Percentiles rank a stretch among this genome's conserved stretches.
phyloP scores from a whole-genome alignment of 2,329 filamentous ascomycete genomes.

The Fusarium duplospermum region DNA sequence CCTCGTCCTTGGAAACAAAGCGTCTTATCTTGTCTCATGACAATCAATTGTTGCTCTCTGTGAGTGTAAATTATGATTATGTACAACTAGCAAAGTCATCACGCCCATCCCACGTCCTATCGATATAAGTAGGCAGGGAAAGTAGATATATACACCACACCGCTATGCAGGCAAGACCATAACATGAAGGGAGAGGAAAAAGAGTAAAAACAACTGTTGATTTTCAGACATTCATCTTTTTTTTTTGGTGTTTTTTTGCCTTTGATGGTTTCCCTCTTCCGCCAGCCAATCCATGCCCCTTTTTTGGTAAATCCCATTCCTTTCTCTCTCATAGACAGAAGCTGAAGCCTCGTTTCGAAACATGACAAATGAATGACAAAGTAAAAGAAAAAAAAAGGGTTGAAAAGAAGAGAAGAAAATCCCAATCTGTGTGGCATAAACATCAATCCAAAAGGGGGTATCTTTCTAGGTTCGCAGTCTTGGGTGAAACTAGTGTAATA shows the following conservation, averaged over 20 bases:
- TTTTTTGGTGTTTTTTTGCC: constrained; percentile 8
- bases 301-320: constrained; percentile 9
- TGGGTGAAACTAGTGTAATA: constrained; percentile 43
- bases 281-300: constrained; percentile 7
- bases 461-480: constrained; percentile 55
- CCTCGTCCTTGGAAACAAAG: background rate
- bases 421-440: constrained; percentile 44
- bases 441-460: constrained; percentile 55
- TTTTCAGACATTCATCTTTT: constrained; percentile 18
- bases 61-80: constrained; percentile 45
- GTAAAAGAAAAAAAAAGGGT: constrained; percentile 11
- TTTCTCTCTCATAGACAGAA: background rate
- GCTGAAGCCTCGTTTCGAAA: constrained; percentile 8
- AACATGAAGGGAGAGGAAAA: constrained; percentile 13
- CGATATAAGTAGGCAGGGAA: background rate
- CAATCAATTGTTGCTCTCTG: constrained; percentile 22
- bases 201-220: constrained; percentile 21
- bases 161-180: constrained; percentile 39
- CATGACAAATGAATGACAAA: constrained; percentile 25
- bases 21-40: constrained; percentile 6
- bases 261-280: constrained; percentile 6
- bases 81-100: constrained; percentile 35
- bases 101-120: constrained; percentile 10
- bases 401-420: constrained; percentile 25
- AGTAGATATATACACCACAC: constrained; percentile 28